These are phyloP conservation scores for Stylosanthes scabra DNA, from an alignment of 331 rosid species.

Conservation along the genomic window DNA sequence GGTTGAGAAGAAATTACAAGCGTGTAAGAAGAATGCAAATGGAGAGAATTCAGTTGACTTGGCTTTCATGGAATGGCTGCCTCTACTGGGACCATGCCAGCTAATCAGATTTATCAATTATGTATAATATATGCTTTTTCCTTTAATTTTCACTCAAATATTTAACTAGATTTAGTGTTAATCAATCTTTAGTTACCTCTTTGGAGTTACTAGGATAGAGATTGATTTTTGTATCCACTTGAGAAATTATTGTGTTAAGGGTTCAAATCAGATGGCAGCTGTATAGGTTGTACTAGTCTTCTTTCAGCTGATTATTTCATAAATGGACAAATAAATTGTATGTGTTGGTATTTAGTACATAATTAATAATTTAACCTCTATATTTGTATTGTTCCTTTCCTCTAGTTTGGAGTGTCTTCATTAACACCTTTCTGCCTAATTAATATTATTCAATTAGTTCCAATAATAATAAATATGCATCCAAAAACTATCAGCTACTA, in stretches of 20 bases:
- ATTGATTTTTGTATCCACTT: constrained; percentile 8
- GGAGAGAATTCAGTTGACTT: constrained; percentile 43
- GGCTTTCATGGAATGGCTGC: constrained; percentile 32
- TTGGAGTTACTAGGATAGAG: not conserved
- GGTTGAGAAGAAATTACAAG: constrained; percentile 46
- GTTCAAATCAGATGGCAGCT: constrained; percentile 32
- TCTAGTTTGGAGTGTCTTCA: constrained; percentile 8
- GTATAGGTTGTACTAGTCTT: constrained; percentile 17
- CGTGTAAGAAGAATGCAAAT: constrained; percentile 17
- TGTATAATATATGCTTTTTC: no score
- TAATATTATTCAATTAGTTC: constrained; percentile 1
- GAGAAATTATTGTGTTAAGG: not conserved
- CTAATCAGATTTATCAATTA: constrained; percentile 9
- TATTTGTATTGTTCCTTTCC: no score
- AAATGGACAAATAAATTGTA: not conserved
- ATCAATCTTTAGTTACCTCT: no score
- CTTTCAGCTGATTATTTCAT: constrained; percentile 1
- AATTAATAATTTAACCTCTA: no score
- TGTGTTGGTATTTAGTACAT: no score
- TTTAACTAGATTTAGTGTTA: no score
- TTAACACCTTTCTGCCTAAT: constrained; percentile 24
- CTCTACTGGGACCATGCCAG: constrained; percentile 50
- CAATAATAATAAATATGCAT: not conserved
- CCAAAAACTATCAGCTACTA: constrained; percentile 8
- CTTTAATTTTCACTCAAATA: no score